These are phyloP conservation scores for Pilobolus umbonatus DNA, from an alignment of 192 early-diverging fungal genomes.

Conservation along the genomic window DNA sequence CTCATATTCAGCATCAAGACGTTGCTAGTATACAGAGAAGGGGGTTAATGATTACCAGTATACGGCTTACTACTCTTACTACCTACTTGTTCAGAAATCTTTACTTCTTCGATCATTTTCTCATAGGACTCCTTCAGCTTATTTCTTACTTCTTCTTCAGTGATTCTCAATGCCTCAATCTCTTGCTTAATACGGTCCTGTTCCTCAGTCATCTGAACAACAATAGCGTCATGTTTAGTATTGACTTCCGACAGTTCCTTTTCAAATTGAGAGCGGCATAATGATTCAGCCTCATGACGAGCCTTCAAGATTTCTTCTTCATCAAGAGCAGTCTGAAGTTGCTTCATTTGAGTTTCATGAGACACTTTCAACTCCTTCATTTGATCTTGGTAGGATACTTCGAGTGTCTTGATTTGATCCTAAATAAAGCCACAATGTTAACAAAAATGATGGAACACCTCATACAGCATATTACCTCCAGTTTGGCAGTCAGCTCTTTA, in stretches of 20 bases:
- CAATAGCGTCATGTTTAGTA: constrained; percentile 1
- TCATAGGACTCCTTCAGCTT: neutral
- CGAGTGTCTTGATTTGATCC: constrained; percentile 12
- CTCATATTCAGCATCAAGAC: constrained; percentile 7
- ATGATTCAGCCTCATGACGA: constrained; percentile 7
- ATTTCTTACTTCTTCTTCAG: constrained; percentile 6
- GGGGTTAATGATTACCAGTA: neutral
- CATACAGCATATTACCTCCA: neutral
- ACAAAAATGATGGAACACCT: neutral
- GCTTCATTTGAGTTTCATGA: neutral
- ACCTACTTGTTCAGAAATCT: constrained; percentile 6
- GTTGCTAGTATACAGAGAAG: neutral
- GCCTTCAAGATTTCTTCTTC: constrained; percentile 3
- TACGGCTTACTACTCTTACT: neutral
- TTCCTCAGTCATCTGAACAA: neutral
- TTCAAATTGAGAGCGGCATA: constrained; percentile 4
- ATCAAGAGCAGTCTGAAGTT: constrained; percentile 12
- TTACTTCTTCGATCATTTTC: neutral
- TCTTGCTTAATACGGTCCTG: constrained; percentile 9
- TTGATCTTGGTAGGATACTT: constrained; percentile 4
- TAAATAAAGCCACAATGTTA: constrained; percentile 1
- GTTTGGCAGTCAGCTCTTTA: neutral
- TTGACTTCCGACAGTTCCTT: constrained; percentile 1
- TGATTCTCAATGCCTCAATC: neutral
- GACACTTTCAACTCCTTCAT: neutral